Percentiles rank a stretch among this genome's conserved stretches.
Evolutionary conservation across 1,139 yeast genomes (phyloP).

Genomic region (Hemisphaericaspora lyxosophila): DNA sequence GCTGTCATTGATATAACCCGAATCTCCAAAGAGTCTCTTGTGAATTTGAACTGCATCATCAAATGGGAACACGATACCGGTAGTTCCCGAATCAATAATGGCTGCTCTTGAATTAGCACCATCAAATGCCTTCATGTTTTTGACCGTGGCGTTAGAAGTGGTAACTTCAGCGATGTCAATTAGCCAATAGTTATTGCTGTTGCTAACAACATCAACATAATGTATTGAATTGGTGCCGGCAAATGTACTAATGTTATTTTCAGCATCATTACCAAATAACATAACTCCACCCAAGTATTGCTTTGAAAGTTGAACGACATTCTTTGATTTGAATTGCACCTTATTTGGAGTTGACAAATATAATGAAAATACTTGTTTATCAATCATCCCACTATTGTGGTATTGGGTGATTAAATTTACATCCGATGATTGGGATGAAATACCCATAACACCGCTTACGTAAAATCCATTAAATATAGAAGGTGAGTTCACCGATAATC

Average conservation of each 20-base stretch:
- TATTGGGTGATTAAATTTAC: constrained; percentile 25
- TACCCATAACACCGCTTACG: constrained; percentile 62
- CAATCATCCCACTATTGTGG: constrained; percentile 17
- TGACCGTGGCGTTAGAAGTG: constrained; percentile 24
- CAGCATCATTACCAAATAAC: constrained; percentile 25
- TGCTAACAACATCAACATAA: constrained; percentile 39
- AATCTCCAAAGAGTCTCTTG: constrained; percentile 40
- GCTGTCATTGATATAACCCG: constrained; percentile 51
- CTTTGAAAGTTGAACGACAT: neutral
- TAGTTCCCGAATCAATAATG: constrained; percentile 67
- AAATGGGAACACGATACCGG: constrained; percentile 58
- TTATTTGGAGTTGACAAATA: constrained; percentile 20
- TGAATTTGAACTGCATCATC: constrained; percentile 56
- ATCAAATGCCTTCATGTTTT: constrained; percentile 17
- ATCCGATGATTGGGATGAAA: constrained; percentile 41
- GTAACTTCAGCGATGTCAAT: constrained; percentile 40
- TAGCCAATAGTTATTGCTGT: constrained; percentile 53
- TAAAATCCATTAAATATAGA: constrained; percentile 51
- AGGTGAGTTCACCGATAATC: constrained; percentile 56
- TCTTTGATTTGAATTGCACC: neutral
- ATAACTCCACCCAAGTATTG: constrained; percentile 26
- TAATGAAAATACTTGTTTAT: constrained; percentile 23
- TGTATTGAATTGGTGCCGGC: constrained; percentile 22
- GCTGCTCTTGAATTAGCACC: constrained; percentile 35
- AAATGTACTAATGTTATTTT: constrained; percentile 16